A percentile compares a stretch with the other conserved stretches of the same genome.
phyloP scores from a whole-genome alignment of 2,329 filamentous ascomycete species.

The Stemphylium beticola region DNA sequence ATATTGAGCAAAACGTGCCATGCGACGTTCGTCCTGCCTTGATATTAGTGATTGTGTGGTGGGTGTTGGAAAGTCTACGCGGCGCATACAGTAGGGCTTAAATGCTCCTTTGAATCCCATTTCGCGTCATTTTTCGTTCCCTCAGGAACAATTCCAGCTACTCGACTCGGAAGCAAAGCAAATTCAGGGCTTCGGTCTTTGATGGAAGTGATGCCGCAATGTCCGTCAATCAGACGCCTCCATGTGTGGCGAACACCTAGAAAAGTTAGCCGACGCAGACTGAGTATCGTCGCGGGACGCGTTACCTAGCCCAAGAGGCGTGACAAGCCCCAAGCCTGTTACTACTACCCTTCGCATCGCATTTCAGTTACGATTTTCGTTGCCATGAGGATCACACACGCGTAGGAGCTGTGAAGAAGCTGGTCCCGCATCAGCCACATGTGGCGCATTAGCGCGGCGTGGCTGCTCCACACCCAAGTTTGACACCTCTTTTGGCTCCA shows the following conservation, averaged over 20 bases:
- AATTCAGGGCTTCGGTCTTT: slow-evolving; percentile 68
- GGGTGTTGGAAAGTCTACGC: background rate
- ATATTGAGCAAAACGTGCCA: slow-evolving; percentile 92
- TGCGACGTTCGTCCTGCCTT: slow-evolving; percentile 70
- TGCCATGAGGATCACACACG: slow-evolving; percentile 7
- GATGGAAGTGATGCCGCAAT: slow-evolving; percentile 81
- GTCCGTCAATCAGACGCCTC: slow-evolving; percentile 77
- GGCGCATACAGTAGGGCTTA: slow-evolving; percentile 43
- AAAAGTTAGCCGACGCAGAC: background rate
- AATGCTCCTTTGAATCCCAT: slow-evolving; percentile 57
- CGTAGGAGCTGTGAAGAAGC: background rate
- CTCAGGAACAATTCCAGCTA: slow-evolving; percentile 80
- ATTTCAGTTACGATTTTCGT: slow-evolving; percentile 40
- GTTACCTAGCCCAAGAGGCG: slow-evolving; percentile 76
- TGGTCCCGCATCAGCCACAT: slow-evolving; percentile 18
- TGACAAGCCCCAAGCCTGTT: slow-evolving; percentile 57
- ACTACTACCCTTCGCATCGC: slow-evolving; percentile 59
- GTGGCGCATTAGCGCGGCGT: slow-evolving; percentile 14
- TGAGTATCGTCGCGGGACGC: background rate
- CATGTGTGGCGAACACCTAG: slow-evolving; percentile 75
- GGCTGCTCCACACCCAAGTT: background rate
- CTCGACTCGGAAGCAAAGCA: slow-evolving; percentile 77
- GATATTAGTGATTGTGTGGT: slow-evolving; percentile 43
- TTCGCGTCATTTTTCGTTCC: slow-evolving; percentile 52
- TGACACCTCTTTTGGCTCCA: too few species aligned